phyloP scores from a whole-genome alignment of 441 rosid genomes.

The Brassica balearica region DNA sequence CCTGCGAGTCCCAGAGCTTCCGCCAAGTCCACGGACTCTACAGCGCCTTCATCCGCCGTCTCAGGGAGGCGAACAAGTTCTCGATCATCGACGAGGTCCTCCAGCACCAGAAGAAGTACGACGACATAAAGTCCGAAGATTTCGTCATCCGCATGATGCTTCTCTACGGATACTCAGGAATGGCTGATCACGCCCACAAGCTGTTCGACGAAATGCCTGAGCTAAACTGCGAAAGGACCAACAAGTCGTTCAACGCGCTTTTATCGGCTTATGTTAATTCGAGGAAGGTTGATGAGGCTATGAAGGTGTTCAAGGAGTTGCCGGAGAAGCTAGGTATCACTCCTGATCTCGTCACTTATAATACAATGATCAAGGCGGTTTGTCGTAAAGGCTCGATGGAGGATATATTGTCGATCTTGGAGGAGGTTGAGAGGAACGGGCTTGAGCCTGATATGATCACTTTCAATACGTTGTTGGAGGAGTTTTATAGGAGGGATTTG shows the following conservation, averaged over 20 bases:
- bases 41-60: constrained; percentile 53
- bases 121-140: constrained; percentile 55
- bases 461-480: constrained; percentile 61
- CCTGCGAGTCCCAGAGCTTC: constrained; percentile 50
- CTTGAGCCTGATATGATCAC: constrained; percentile 55
- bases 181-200: constrained; percentile 65
- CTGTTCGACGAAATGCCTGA: constrained; percentile 84
- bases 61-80: constrained; percentile 51
- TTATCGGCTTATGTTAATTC: constrained; percentile 58
- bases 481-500: constrained; percentile 53
- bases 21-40: constrained; percentile 49
- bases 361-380: constrained; percentile 60
- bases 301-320: constrained; percentile 51
- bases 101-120: constrained; percentile 65
- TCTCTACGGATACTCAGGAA: constrained; percentile 60
- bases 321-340: constrained; percentile 56
- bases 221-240: constrained; percentile 57
- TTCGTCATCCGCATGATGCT: constrained; percentile 48
- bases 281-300: constrained; percentile 51
- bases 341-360: constrained; percentile 59
- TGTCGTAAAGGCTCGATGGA: constrained; percentile 58
- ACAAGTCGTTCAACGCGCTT: constrained; percentile 65
- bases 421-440: constrained; percentile 58
- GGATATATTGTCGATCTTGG: constrained; percentile 47
- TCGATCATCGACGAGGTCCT: constrained; percentile 54